Evolutionary conservation across 2,329 filamentous ascomycete genomes (phyloP).

Genomic region (Geosmithia flava): DNA sequence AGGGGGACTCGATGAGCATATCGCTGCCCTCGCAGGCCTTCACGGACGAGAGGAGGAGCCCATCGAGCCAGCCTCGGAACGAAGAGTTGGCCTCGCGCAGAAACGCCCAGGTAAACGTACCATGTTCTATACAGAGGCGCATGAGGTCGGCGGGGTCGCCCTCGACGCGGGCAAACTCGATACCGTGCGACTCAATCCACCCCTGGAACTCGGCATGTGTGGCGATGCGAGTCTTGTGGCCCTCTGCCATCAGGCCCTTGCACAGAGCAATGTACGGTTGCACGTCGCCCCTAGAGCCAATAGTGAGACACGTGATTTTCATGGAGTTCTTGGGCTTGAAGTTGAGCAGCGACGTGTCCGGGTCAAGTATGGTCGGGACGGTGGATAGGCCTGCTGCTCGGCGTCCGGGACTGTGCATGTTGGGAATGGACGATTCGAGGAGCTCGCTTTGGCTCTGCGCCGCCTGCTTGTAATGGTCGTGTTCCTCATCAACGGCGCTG

Average conservation of each 20-base stretch:
- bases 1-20: constrained; percentile 87
- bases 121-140: constrained; percentile 91
- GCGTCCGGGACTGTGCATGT: constrained; percentile 7
- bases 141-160: constrained; percentile 92
- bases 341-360: constrained; percentile 77
- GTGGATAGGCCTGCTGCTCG: constrained; percentile 35
- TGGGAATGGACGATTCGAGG: constrained; percentile 41
- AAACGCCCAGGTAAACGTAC: constrained; percentile 92
- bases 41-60: constrained; percentile 73
- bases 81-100: constrained; percentile 74
- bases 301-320: constrained; percentile 84
- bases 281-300: constrained; percentile 89
- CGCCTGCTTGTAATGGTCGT: no score
- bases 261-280: constrained; percentile 96
- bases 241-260: constrained; percentile 78
- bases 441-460: constrained; percentile 64
- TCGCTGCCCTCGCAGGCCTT: constrained; percentile 75
- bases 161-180: constrained; percentile 79
- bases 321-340: constrained; percentile 77
- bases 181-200: constrained; percentile 88
- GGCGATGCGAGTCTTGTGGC: constrained; percentile 76
- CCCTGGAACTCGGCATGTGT: constrained; percentile 82
- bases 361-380: constrained; percentile 69
- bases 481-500: constrained; percentile 37
- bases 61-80: constrained; percentile 92